These are phyloP conservation scores for Salix exigua DNA, from an alignment of 345 rosid species.

Conservation along the genomic window DNA sequence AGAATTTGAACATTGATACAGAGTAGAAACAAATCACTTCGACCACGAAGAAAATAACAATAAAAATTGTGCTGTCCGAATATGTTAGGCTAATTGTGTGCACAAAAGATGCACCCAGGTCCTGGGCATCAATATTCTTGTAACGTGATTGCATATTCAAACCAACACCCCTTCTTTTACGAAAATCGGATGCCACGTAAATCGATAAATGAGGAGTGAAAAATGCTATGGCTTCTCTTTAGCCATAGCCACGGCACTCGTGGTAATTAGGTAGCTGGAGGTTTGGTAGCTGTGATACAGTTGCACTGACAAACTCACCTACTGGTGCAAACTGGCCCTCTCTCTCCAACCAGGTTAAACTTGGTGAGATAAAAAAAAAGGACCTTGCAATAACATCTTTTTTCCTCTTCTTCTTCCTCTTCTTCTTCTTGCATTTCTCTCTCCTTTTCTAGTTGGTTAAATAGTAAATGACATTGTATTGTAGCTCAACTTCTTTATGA, in stretches of 20 bases:
- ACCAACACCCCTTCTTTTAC: too few species aligned
- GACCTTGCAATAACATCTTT: not conserved
- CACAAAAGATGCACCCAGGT: too few species aligned
- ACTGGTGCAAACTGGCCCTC: not conserved
- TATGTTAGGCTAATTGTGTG: too few species aligned
- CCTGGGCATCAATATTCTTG: too few species aligned
- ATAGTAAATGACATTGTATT: not conserved
- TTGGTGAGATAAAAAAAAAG: not conserved
- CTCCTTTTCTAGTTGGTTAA: not conserved
- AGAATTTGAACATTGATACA: too few species aligned
- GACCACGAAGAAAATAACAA: too few species aligned
- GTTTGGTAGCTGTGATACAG: not conserved
- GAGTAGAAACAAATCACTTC: not conserved
- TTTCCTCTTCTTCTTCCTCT: too few species aligned
- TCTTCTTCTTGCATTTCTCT: not conserved
- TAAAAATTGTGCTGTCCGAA: too few species aligned
- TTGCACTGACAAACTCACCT: not conserved
- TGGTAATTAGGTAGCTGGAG: not conserved
- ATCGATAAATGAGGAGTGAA: not conserved
- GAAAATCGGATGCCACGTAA: not conserved
- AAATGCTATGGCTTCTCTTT: not conserved
- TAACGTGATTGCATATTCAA: too few species aligned
- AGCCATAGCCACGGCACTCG: not conserved
- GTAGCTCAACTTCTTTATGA: not conserved
- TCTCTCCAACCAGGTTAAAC: not conserved